Base-by-base conservation (phyloP, 1,284 basidiomycete genomes). In the Ganoderma lucidum region DNA sequence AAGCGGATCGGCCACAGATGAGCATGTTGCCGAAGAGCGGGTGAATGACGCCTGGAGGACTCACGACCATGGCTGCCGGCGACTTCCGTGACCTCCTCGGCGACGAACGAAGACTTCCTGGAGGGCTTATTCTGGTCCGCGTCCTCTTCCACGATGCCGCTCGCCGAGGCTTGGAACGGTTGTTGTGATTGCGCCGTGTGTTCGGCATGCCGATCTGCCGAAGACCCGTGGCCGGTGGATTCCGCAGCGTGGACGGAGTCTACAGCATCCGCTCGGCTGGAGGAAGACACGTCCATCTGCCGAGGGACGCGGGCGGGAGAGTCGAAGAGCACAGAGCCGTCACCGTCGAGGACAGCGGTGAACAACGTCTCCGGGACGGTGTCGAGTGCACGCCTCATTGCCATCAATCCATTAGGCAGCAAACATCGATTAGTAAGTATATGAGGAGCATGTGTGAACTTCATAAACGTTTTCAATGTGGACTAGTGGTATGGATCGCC, bases 161-260 rank as follows among this genome's bases (percentile, higher is more conserved):
- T 70, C 68, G 68, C 67, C 55, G 71, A 70, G 62, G 35, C 59
- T 65, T 66, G 70, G 66, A 62, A 66, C 63, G 66, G 28, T 61
- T 69, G 66, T 55, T 69, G 66, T 55, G 71, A 61, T 67, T 65
- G 65, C 64, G 69, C 69, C 64, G 72, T 35, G 70, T 41, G 45
- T 45, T 71, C 70, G 72, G 72, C 66, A 70, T 70, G 70, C 68
- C 70, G 72, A 65, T n/a, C 59, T 73, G 72, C 72, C 70, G 72
- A 73, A n/a, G 63, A 61, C 68, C 68, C 68, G 68, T 69, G 66
- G 59, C 70, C 66, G 59, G 70, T 66, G 64, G 70, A 63, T 63
- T 67, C 65, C 71, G 69, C 69, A 69, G 71, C 65, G 62, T 62
- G 66, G 42, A 70, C 48, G n/a, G 55, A 55, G 41, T 65, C 69